phyloP scores from a whole-genome alignment of 768 basidiomycete species.

The Amylocystis lapponica region DNA sequence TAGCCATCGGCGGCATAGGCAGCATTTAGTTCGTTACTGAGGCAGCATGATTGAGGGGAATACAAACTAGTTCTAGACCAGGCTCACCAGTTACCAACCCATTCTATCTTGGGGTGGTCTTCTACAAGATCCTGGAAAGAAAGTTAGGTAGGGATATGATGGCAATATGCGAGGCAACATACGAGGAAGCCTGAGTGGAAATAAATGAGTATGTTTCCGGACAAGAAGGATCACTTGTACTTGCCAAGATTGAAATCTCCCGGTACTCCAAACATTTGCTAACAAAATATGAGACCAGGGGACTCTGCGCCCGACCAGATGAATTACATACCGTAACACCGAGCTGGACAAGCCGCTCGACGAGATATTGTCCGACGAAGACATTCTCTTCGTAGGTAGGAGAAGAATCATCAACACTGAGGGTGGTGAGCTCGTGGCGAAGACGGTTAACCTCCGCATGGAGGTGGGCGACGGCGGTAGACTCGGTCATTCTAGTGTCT shows the following conservation, averaged over 20 bases:
- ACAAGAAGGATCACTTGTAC: slow-evolving; percentile 4
- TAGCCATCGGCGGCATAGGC: slow-evolving; percentile 93
- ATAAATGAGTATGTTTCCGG: neutral
- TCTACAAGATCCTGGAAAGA: slow-evolving; percentile 68
- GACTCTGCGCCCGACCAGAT: neutral
- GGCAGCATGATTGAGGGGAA: neutral
- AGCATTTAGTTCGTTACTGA: slow-evolving; percentile 79
- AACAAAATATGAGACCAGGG: slow-evolving; percentile 4
- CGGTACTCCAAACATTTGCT: slow-evolving; percentile 82
- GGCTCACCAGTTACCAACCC: slow-evolving; percentile 80
- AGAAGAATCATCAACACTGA: slow-evolving; percentile 32
- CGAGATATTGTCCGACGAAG: slow-evolving; percentile 53
- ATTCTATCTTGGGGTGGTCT: slow-evolving; percentile 68
- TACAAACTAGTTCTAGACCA: neutral
- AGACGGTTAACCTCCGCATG: slow-evolving; percentile 43
- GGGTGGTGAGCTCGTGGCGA: slow-evolving; percentile 38
- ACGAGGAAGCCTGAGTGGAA: slow-evolving; percentile 39
- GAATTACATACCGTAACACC: slow-evolving; percentile 47
- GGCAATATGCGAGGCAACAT: slow-evolving; percentile 5
- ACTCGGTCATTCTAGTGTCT: slow-evolving; percentile 7
- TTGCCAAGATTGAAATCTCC: slow-evolving; percentile 80
- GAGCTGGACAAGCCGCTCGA: slow-evolving; percentile 58
- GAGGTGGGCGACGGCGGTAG: slow-evolving; percentile 25
- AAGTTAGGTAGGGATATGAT: neutral
- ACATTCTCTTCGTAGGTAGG: slow-evolving; percentile 33